These are phyloP conservation scores for Vinca minor DNA, from an alignment of 257 asterid species.

Conservation along the genomic window DNA sequence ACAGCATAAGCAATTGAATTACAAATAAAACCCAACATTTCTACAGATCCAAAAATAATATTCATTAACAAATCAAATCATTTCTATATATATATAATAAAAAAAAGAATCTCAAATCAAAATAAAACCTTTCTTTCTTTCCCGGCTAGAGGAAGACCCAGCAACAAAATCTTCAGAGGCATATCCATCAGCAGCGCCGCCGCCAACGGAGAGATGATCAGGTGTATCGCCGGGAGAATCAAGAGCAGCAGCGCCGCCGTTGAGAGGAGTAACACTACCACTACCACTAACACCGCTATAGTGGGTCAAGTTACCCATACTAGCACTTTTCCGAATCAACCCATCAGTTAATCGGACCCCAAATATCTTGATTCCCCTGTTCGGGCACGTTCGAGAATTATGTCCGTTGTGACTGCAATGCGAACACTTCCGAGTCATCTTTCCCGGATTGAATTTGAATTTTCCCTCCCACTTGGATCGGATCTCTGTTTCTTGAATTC, in stretches of 20 bases:
- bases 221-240: slow-evolving; percentile 86
- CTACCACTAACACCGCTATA: slow-evolving; percentile 39
- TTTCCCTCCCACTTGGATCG: slow-evolving; percentile 8
- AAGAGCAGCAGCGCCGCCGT: slow-evolving; percentile 39
- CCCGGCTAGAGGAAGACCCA: slow-evolving; percentile 85
- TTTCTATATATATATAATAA: background rate
- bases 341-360: slow-evolving; percentile 99
- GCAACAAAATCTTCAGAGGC: slow-evolving; percentile 92
- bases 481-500: slow-evolving; percentile 3
- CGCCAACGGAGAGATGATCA: slow-evolving; percentile 76
- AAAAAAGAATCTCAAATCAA: background rate
- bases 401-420: slow-evolving; percentile 99
- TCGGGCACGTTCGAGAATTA: slow-evolving; percentile 94
- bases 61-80: too few species aligned
- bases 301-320: slow-evolving; percentile 97
- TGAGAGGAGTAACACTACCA: slow-evolving; percentile 47
- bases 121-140: slow-evolving; percentile 79
- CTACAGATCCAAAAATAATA: slow-evolving; percentile 11
- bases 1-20: too few species aligned
- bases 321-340: slow-evolving; percentile 91
- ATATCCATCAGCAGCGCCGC: slow-evolving; percentile 70
- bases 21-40: background rate
- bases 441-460: background rate
- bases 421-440: slow-evolving; percentile 94
- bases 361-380: slow-evolving; percentile 96